Percentiles rank a stretch among this genome's conserved stretches.
These are phyloP conservation scores for Graphiopsis chlorocephala DNA, from an alignment of 2,329 filamentous ascomycete species.

Conservation along the genomic window DNA sequence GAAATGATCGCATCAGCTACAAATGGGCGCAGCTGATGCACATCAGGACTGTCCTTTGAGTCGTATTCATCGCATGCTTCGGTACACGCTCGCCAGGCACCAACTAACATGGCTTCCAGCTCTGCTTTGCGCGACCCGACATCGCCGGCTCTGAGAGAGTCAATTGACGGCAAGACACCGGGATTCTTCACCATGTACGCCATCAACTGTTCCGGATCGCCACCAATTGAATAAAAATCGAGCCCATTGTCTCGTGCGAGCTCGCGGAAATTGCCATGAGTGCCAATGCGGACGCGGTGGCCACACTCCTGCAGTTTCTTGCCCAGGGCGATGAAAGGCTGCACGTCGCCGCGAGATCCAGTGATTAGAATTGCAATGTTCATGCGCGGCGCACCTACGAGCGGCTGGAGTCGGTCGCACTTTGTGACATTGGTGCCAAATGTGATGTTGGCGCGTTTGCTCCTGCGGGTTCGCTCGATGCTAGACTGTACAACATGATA, in stretches of 20 bases:
- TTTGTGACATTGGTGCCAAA: background rate
- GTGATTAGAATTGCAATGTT: constrained; percentile 75
- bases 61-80: constrained; percentile 55
- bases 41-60: constrained; percentile 45
- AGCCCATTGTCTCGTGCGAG: constrained; percentile 69
- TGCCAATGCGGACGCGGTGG: constrained; percentile 71
- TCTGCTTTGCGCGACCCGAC: constrained; percentile 23
- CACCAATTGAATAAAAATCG: constrained; percentile 74
- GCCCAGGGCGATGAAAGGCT: constrained; percentile 71
- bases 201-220: constrained; percentile 73
- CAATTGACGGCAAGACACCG: constrained; percentile 29
- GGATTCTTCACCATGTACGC: constrained; percentile 36
- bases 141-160: constrained; percentile 27
- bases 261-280: constrained; percentile 64
- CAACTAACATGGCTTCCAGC: constrained; percentile 27
- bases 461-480: constrained; percentile 1
- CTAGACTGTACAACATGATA: background rate
- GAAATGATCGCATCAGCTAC: constrained; percentile 78
- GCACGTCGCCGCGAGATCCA: constrained; percentile 71
- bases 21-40: constrained; percentile 62
- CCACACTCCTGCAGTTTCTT: constrained; percentile 64
- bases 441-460: constrained; percentile 1
- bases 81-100: constrained; percentile 31
- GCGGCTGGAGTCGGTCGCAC: constrained; percentile 8
- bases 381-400: constrained; percentile 33